These are phyloP conservation scores for Setaria italica DNA, from an alignment of 202 grass and related monocot species.

Conservation along the genomic window DNA sequence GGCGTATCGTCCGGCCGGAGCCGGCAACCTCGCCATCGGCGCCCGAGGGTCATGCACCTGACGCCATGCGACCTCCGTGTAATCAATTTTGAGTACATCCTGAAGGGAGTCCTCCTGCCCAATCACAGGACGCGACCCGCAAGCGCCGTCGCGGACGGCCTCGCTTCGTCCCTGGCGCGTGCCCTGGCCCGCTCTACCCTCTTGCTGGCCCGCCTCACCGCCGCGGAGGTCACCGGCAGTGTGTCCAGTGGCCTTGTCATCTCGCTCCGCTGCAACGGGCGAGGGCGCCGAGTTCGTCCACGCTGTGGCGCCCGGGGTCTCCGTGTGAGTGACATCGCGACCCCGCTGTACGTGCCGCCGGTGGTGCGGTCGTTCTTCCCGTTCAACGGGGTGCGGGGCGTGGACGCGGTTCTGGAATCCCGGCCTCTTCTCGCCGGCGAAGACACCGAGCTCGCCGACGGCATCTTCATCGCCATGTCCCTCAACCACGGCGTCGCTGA, in stretches of 20 bases:
- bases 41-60: conserved; percentile 9
- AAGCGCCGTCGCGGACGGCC: not conserved
- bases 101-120: conserved; percentile 36
- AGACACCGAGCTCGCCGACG: not conserved
- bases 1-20: not conserved
- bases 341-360: not conserved
- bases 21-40: not conserved
- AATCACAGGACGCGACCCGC: not conserved
- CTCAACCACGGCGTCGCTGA: conserved; percentile 39
- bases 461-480: not conserved
- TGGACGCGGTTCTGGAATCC: not conserved
- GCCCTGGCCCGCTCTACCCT: conserved; percentile 13
- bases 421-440: not conserved
- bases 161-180: conserved; percentile 32
- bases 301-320: not conserved
- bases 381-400: not conserved
- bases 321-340: not conserved
- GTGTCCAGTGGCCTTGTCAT: not conserved
- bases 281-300: not conserved
- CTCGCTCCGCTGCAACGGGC: not conserved
- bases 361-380: conserved; percentile 21
- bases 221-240: not conserved
- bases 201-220: conserved; percentile 34
- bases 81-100: conserved; percentile 31
- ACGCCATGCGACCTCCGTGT: conserved; percentile 40